phyloP scores from a whole-genome alignment of 768 basidiomycete species.

The Lactifluus hygrophoroides region DNA sequence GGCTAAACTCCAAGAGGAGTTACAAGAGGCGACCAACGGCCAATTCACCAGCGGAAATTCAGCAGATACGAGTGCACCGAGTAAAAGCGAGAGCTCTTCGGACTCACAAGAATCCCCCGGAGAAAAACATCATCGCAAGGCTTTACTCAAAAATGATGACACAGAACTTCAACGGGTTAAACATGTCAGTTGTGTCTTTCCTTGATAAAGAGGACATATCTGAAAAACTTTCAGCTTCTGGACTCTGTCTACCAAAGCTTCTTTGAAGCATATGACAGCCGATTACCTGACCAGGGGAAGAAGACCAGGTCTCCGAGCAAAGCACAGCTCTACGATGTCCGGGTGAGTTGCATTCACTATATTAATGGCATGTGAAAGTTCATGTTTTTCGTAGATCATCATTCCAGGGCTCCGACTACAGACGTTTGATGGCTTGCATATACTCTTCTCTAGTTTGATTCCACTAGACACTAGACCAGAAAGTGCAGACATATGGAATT shows the following conservation, averaged over 20 bases:
- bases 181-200: constrained; percentile 40
- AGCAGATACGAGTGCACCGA: background rate
- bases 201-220: background rate
- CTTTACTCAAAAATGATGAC: constrained; percentile 83
- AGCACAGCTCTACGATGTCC: constrained; percentile 56
- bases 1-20: constrained; percentile 78
- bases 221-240: constrained; percentile 49
- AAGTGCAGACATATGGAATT: constrained; percentile 74
- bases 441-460: constrained; percentile 93
- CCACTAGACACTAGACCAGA: constrained; percentile 80
- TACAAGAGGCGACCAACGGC: constrained; percentile 39
- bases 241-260: constrained; percentile 71
- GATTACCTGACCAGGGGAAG: constrained; percentile 24
- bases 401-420: constrained; percentile 72
- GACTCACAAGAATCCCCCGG: constrained; percentile 22
- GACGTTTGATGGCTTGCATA: constrained; percentile 69
- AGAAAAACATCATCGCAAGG: constrained; percentile 51
- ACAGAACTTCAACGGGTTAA: constrained; percentile 70
- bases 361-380: background rate
- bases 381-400: constrained; percentile 47
- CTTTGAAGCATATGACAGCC: constrained; percentile 56
- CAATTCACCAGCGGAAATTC: background rate
- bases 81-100: background rate
- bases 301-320: constrained; percentile 25
- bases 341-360: constrained; percentile 40